These are phyloP conservation scores for Flaveria ramosissima DNA, from an alignment of 129 eudicot genomes.

Conservation along the genomic window DNA sequence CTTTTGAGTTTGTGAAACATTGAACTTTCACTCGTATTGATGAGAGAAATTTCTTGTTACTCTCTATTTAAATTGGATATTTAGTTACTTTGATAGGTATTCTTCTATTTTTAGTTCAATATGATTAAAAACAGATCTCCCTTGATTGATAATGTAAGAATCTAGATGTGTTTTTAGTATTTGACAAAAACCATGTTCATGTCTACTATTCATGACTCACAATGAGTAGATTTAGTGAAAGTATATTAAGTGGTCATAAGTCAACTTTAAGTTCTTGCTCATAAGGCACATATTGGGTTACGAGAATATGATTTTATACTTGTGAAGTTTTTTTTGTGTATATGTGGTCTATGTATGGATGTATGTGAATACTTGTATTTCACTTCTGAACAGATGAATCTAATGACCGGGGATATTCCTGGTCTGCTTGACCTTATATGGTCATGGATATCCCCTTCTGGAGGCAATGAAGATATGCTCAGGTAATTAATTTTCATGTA, in stretches of 20 bases:
- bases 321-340: constrained; percentile 11
- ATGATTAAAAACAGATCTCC: neutral
- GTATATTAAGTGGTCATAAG: neutral
- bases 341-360: neutral
- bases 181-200: neutral
- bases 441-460: constrained; percentile 95
- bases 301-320: neutral
- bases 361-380: neutral
- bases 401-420: constrained; percentile 86
- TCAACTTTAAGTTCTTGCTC: neutral
- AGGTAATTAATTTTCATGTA: too few relatives aligned
- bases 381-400: constrained; percentile 73
- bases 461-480: constrained; percentile 61
- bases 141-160: neutral
- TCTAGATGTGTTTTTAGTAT: too few relatives aligned
- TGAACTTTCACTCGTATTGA: neutral
- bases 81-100: neutral
- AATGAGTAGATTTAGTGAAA: neutral
- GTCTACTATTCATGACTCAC: neutral
- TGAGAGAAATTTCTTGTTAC: neutral
- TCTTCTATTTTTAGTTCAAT: constrained; percentile 1
- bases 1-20: neutral
- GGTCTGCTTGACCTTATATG: constrained; percentile 81
- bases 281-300: neutral
- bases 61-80: neutral